These are phyloP conservation scores for Liquidambar formosana DNA, from an alignment of 164 flowering plant genomes.

Conservation along the genomic window DNA sequence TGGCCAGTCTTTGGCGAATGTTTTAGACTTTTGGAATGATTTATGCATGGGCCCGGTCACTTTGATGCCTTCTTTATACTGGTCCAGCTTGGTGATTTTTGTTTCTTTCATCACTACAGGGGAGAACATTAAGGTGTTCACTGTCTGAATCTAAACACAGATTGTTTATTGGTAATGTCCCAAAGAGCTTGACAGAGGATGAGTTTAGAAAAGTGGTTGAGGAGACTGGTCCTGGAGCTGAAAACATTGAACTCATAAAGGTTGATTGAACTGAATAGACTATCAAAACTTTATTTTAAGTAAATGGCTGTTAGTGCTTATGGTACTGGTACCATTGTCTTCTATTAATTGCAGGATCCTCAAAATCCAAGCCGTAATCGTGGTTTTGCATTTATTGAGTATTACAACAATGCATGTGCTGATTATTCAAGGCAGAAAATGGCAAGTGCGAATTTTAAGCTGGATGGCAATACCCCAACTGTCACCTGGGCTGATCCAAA, in stretches of 20 bases:
- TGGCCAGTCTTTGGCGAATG: not conserved
- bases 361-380: constrained; percentile 80
- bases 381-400: constrained; percentile 94
- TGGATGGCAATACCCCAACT: constrained; percentile 85
- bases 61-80: not conserved
- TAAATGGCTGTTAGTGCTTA: not conserved
- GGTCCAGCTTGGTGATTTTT: constrained; percentile 6
- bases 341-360: constrained; percentile 68
- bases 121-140: constrained; percentile 83
- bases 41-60: not conserved
- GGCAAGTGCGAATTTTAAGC: constrained; percentile 67
- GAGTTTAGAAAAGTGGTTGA: constrained; percentile 72
- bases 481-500: constrained; percentile 98
- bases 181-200: constrained; percentile 85
- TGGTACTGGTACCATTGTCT: not conserved
- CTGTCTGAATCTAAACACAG: constrained; percentile 85
- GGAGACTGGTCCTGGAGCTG: constrained; percentile 87
- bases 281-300: not conserved
- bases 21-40: not conserved
- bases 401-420: constrained; percentile 97
- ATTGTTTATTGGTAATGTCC: constrained; percentile 94
- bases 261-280: constrained; percentile 31
- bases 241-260: constrained; percentile 85
- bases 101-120: constrained; percentile 47
- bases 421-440: constrained; percentile 91